A percentile compares a stretch with the other conserved stretches of the same genome.
phyloP scores from a whole-genome alignment of 768 basidiomycete genomes.

The Mycena belliarum region DNA sequence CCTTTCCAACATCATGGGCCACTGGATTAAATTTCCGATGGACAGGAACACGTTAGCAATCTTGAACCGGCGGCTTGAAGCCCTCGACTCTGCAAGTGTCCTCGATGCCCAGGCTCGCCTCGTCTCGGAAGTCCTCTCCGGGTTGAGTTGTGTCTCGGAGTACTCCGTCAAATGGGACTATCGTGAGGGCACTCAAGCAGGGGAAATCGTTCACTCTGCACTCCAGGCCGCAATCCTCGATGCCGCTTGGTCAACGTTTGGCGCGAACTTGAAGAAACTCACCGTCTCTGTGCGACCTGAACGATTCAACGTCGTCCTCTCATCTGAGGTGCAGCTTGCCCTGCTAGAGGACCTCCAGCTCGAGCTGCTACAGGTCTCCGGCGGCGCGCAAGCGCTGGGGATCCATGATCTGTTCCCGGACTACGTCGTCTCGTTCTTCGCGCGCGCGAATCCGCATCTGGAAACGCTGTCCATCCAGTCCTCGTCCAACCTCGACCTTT shows the following conservation, averaged over 20 bases:
- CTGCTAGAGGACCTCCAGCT: conserved; percentile 8
- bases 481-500: conserved; percentile 4
- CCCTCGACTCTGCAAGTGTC: neutral
- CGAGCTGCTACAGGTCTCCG: neutral
- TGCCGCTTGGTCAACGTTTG: conserved; percentile 7
- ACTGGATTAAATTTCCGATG: conserved; percentile 6
- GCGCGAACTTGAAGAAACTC: conserved; percentile 6
- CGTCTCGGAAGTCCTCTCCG: conserved; percentile 1
- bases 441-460: conserved; percentile 4
- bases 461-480: conserved; percentile 5
- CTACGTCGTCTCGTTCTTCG: neutral
- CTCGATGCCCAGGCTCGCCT: conserved; percentile 2
- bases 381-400: neutral
- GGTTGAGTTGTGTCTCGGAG: neutral
- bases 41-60: conserved; percentile 1
- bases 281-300: neutral
- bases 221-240: conserved; percentile 9
- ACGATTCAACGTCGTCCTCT: conserved; percentile 7
- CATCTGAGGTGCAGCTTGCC: neutral
- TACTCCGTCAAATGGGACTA: conserved; percentile 13
- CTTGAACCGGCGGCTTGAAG: conserved; percentile 2
- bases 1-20: neutral
- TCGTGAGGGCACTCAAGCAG: conserved; percentile 7
- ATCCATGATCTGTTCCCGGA: conserved; percentile 7
- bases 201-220: conserved; percentile 4